Evolutionary conservation across 2,329 filamentous ascomycete species (phyloP).

Genomic region (Epichloe hybrida): DNA sequence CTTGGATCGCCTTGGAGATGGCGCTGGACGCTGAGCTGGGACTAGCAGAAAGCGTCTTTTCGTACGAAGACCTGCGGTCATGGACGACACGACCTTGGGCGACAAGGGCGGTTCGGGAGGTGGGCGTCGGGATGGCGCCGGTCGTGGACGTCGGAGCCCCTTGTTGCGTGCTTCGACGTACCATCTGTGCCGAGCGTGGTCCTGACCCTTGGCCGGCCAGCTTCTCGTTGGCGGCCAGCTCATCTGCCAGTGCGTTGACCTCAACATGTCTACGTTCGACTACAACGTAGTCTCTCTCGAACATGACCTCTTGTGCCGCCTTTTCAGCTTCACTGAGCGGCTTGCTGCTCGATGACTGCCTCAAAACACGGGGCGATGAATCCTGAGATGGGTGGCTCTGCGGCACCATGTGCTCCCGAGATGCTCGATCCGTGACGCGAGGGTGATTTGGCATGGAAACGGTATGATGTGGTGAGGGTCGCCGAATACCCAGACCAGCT

Average conservation of each 20-base stretch:
- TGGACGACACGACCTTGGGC: slow-evolving; percentile 56
- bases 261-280: slow-evolving; percentile 93
- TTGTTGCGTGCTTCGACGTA: slow-evolving; percentile 67
- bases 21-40: slow-evolving; percentile 68
- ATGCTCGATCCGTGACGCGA: slow-evolving; percentile 12
- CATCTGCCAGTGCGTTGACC: slow-evolving; percentile 93
- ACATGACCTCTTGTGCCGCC: slow-evolving; percentile 74
- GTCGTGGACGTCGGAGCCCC: slow-evolving; percentile 54
- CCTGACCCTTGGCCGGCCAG: slow-evolving; percentile 35
- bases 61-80: slow-evolving; percentile 67
- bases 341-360: slow-evolving; percentile 12
- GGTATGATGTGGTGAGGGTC: slow-evolving; percentile 31
- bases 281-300: slow-evolving; percentile 89
- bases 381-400: slow-evolving; percentile 14
- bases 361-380: slow-evolving; percentile 8
- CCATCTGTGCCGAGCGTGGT: slow-evolving; percentile 47
- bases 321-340: slow-evolving; percentile 48
- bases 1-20: slow-evolving; percentile 87
- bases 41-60: slow-evolving; percentile 58
- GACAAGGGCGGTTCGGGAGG: slow-evolving; percentile 63
- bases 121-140: slow-evolving; percentile 52
- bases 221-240: slow-evolving; percentile 72
- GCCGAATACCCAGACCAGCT: slow-evolving; percentile 39
- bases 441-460: slow-evolving; percentile 34
- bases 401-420: slow-evolving; percentile 20